Base-by-base conservation (phyloP, 2,329 filamentous ascomycete species). In the Pochonia chlamydosporia region DNA sequence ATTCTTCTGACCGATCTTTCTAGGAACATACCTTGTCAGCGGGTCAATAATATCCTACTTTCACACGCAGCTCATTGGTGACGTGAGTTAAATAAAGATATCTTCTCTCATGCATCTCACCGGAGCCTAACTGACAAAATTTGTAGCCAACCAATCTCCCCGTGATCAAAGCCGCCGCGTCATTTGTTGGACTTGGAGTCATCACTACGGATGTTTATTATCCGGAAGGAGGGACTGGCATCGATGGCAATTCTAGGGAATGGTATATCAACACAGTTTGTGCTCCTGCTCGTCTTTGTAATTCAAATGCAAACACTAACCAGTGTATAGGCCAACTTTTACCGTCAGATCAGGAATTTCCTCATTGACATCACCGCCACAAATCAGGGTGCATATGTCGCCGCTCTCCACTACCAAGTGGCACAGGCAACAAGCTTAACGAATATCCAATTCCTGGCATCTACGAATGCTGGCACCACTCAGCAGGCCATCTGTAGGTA, bases 301-400 rank as follows among this genome's bases (percentile, higher is more conserved):
- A 7, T 20, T 10, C 16, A 10, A 14, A 36, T 36, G 33, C 8
- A 7, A 16, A 6, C 16, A 8, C 33, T 7, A n/a, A n/a, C n/a
- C n/a, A n/a, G n/a, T n/a, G n/a, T n/a, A n/a, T n/a, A 36, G 16
- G 13, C 36, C 36, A 39, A 39, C 9, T 87, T 87, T 63, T 83
- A 73, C 59, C 72, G 82, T 40, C 79, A 83, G 55, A 74, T 86
- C 51, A 72, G 81, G 14, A 87, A 87, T 57, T 71, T 87, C 46
- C 68, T 82, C 48, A 53, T 57, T 18, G 53, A 56, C 24, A 49
- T 50, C 21, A 43, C 23, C 18, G 44, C 43, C 10, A 68, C 85
- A 30, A n/a, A n/a, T n/a, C 81, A 85, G 55, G 64, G 63, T 5
- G 59, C 58, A 6, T 51, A 44, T 16, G 60, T 64, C 21, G 66